These are phyloP conservation scores for Aureobasidium sp. DNA, from an alignment of 2,329 filamentous ascomycete genomes.

Conservation along the genomic window DNA sequence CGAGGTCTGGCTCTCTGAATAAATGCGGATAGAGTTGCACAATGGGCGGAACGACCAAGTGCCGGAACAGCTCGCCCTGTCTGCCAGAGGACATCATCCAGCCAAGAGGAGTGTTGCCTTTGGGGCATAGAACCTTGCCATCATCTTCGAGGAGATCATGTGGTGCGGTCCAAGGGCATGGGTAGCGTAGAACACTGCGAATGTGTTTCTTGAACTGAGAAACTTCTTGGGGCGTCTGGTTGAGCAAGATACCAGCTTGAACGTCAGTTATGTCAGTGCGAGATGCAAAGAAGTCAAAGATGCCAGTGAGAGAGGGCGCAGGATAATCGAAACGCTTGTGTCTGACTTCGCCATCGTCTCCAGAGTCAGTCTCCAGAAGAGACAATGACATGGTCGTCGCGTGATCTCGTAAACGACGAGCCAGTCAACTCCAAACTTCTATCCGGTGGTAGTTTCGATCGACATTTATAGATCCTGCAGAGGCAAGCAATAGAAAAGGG, in stretches of 20 bases:
- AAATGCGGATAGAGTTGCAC: background rate
- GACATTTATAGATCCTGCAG: too few relatives aligned
- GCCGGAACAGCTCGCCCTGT: background rate
- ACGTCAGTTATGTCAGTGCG: background rate
- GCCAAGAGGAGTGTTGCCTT: background rate
- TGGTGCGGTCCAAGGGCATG: background rate
- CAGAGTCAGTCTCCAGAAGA: background rate
- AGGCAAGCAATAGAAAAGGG: too few relatives aligned
- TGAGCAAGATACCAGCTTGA: background rate
- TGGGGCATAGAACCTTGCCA: background rate
- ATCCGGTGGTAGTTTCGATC: too few relatives aligned
- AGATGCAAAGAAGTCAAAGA: background rate
- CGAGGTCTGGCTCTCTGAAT: background rate
- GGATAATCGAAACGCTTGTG: constrained; percentile 1
- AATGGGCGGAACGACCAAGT: background rate
- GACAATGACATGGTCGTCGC: too few relatives aligned
- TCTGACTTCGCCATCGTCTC: constrained; percentile 1
- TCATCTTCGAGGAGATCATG: background rate
- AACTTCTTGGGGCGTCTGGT: background rate
- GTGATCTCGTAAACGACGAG: too few relatives aligned
- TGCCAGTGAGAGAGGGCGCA: background rate
- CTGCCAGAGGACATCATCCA: background rate
- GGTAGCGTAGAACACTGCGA: background rate
- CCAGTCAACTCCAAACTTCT: too few relatives aligned
- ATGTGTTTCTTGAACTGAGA: background rate